Base-by-base conservation (phyloP, 306 rosid genomes). In the Quercus cerris region DNA sequence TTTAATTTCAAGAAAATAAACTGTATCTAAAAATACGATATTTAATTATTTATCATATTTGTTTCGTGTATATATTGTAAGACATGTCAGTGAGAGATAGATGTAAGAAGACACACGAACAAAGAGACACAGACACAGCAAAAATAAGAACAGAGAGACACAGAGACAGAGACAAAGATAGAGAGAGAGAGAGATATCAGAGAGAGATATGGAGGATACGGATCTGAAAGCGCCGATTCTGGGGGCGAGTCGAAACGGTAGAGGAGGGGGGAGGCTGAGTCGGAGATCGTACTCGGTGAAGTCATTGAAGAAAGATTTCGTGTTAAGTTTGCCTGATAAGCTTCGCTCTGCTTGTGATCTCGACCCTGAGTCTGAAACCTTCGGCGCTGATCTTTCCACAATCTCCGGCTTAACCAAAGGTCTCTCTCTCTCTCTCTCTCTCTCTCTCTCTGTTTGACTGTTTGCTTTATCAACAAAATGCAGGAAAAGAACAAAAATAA, bases 221-320 rank as follows among this genome's bases (percentile, higher is more conserved):
- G 74, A 44, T 35, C 75, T 63, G 14, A 83, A 79, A 14, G 8
- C 83, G 23, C 61, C 86, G 79, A 63, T 88, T 38, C 10, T 88
- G 27, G 84, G 5, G 73, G 73, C 52, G 1, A 61, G 71, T 56
- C 66, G 15, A 35, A 41, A 56, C 19, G 69, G 74, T 9, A 71
- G 75, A 46, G 31, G 80, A 23, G 79, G 83, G n/a, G 72, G 82
- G 27, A 79, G 73, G 15, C 82, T 85, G 19, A 67, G 76, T 58
- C 89, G 89, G 14, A 70, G 73, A 8, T 41, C 46, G 30, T 63
- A 83, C 88, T 88, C 91, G 10, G 85, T 81, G 41, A 74, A 71
- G 82, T 76, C 85, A 5, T 83, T 88, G 74, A 59, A 84, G 76
- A 76, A 55, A 15, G 89, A 86, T 76, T 88, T 88, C 78, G 18